A percentile compares a stretch with the other conserved stretches of the same genome.
Conservation (phyloP, 805 yeast species). For the Sugiyamaella boreocaroliniensis region DNA sequence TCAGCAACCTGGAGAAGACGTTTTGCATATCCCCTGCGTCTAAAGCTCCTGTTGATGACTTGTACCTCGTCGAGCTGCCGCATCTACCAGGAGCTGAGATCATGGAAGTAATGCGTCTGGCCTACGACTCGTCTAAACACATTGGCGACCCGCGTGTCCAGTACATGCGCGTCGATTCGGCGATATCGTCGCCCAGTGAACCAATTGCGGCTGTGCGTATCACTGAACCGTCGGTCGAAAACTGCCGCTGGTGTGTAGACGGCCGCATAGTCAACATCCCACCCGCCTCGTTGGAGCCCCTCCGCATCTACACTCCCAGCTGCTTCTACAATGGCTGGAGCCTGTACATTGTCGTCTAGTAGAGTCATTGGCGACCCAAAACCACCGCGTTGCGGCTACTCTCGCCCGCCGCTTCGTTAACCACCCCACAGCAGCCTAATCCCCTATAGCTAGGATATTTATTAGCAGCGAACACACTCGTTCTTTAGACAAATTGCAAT, state of each 20-base stretch:
- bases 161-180: conserved; percentile 34
- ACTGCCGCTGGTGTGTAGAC: conserved; percentile 60
- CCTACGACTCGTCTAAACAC: conserved; percentile 53
- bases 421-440: neutral
- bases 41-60: conserved; percentile 34
- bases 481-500: neutral
- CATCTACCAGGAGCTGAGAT: conserved; percentile 33
- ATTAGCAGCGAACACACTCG: neutral
- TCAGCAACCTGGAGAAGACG: conserved; percentile 50
- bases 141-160: conserved; percentile 41
- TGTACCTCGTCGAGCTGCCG: conserved; percentile 45
- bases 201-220: conserved; percentile 22
- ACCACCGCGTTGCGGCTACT: no score
- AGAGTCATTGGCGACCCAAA: no score
- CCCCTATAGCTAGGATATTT: neutral
- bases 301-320: conserved; percentile 18
- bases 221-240: conserved; percentile 27
- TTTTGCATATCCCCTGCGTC: conserved; percentile 61
- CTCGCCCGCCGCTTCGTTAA: no score
- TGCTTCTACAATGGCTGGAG: conserved; percentile 26
- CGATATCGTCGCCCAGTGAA: conserved; percentile 7
- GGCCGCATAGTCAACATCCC: conserved; percentile 44
- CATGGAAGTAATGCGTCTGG: conserved; percentile 51
- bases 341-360: conserved; percentile 9
- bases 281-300: conserved; percentile 15